A percentile compares a stretch with the other conserved stretches of the same genome.
Evolutionary conservation across 1,139 yeast genomes (phyloP).

Genomic region (Diutina rugosa): DNA sequence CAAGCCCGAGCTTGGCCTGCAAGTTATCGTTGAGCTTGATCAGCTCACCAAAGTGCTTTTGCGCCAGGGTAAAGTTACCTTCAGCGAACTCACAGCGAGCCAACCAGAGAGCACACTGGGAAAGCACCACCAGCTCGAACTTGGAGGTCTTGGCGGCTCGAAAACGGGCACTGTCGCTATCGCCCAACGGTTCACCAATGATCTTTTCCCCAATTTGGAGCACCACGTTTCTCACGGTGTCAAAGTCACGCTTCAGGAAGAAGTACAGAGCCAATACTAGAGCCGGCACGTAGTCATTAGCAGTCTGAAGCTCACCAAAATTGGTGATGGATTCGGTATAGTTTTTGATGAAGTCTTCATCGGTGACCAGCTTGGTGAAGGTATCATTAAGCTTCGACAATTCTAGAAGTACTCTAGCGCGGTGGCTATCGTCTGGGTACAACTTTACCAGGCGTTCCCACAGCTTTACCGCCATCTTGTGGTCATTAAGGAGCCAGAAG

Average conservation of each 20-base stretch:
- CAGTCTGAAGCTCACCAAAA: conserved; percentile 14
- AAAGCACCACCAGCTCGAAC: conserved; percentile 29
- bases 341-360: conserved; percentile 39
- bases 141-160: conserved; percentile 11
- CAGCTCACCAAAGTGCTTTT: conserved; percentile 63
- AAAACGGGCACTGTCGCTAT: conserved; percentile 4
- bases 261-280: conserved; percentile 39
- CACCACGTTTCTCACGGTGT: conserved; percentile 43
- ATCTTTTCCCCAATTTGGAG: conserved; percentile 44
- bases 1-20: conserved; percentile 70
- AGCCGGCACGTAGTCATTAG: conserved; percentile 26
- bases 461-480: conserved; percentile 60
- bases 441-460: conserved; percentile 76
- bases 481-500: conserved; percentile 79
- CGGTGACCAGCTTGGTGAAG: conserved; percentile 44
- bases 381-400: conserved; percentile 58
- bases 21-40: conserved; percentile 46
- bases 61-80: conserved; percentile 53
- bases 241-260: conserved; percentile 48
- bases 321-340: conserved; percentile 34
- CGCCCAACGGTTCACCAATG: conserved; percentile 20
- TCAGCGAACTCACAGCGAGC: conserved; percentile 62
- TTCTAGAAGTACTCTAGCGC: conserved; percentile 55
- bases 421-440: conserved; percentile 38
- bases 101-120: conserved; percentile 81